Evolutionary conservation across 176 grass and related monocot genomes (phyloP), one percentile per base, ranked within the genome.

Genomic region (Pontederia paniculata): DNA sequence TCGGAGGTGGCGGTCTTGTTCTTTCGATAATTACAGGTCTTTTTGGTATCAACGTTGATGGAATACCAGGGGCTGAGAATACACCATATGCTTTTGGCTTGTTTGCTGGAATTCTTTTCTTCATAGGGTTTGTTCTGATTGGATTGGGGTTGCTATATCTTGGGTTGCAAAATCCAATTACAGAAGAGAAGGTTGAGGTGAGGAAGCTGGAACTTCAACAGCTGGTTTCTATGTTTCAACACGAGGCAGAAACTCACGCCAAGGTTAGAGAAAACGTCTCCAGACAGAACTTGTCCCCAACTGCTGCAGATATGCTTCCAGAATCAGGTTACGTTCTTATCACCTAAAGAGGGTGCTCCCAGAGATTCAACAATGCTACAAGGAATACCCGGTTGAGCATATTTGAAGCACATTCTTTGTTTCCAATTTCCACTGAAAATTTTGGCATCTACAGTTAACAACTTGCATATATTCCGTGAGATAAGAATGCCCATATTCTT

Each of bases 41-140:
- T 23, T 98, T 98, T 48, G 93, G 93, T 51, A 91, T 98, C 42
- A 98, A 98, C 0, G 86, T 98, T 0, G 93, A 98, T 47, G 93
- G 93, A 65, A 98, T 98, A 77, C 93, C 93, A 1, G 93, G 87
- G 66, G 74, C 77, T 3, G 12, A 81, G 14, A 98, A 91, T 62
- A 88, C 93, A 5, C 93, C 93, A 6, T 98, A 84, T 13, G 87
- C 93, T 20, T 98, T 98, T 50, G 66, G 86, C 31, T 73, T 98
- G 61, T 98, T 88, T 31, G 44, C 93, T 0, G 86, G 83, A 16
- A 67, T 91, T 57, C 80, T 98, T 21, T 79, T 91, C 41, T 62
- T 91, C 20, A 1, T 88, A 16, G 93, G 86, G 47, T 62, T 78
- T 8, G 6, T 82, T 58, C 77, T 98, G 50, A 74, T 88, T 50